A percentile compares a stretch with the other conserved stretches of the same genome.
Conservation (phyloP, 805 yeast genomes). For the Hanseniaspora mollemarum region DNA sequence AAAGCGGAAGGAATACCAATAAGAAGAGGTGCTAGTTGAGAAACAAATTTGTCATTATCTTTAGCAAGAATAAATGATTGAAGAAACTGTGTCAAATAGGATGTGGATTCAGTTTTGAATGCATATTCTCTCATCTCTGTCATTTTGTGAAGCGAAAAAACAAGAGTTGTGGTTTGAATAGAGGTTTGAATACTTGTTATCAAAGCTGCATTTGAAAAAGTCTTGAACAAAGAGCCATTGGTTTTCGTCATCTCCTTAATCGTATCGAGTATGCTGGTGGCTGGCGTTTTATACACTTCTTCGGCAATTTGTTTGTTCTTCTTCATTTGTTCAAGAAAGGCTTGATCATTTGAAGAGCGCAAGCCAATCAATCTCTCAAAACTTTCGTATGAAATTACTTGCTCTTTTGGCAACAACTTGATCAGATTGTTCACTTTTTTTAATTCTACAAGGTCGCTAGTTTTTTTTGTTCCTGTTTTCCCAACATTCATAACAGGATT, state of each 20-base stretch:
- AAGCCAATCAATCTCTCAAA: neutral
- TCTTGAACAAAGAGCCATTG: neutral
- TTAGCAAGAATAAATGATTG: neutral
- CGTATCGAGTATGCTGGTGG: neutral
- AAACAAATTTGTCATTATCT: neutral
- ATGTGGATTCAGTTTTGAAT: neutral
- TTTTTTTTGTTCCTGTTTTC: neutral
- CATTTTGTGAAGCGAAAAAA: neutral
- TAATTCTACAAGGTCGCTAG: neutral
- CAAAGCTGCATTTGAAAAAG: neutral
- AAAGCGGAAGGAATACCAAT: conserved; percentile 55
- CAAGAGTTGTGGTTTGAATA: neutral
- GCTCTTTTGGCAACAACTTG: neutral
- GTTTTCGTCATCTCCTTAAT: conserved; percentile 1
- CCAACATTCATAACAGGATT: conserved; percentile 16
- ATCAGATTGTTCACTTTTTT: neutral
- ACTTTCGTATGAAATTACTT: neutral
- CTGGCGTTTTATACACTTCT: neutral
- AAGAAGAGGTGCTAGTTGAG: conserved; percentile 17
- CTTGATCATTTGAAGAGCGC: neutral
- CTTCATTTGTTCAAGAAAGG: neutral
- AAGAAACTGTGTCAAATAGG: neutral
- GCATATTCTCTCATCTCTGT: neutral
- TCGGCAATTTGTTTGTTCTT: neutral
- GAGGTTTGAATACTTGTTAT: neutral